Percentiles rank a stretch among this genome's conserved stretches.
Evolutionary conservation across 1,139 yeast species (phyloP).

Genomic region (Blastobotrys buckinghamii): DNA sequence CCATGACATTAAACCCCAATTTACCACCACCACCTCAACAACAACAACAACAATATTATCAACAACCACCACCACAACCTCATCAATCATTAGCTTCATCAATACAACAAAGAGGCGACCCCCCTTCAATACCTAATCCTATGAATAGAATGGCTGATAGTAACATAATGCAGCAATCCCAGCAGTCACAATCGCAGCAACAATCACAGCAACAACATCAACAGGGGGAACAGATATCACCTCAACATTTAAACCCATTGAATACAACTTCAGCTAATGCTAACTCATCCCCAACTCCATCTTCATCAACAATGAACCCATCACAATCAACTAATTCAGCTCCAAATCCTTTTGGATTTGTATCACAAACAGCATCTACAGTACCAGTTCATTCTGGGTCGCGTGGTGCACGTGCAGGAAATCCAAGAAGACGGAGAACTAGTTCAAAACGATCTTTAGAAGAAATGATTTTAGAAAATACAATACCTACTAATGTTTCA

Average conservation of each 20-base stretch:
- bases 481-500: conserved; percentile 23
- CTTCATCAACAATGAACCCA: conserved; percentile 4
- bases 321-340: not conserved
- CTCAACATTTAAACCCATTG: not conserved
- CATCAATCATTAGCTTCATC: not conserved
- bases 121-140: not conserved
- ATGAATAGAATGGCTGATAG: too few relatives aligned
- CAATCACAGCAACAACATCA: too few relatives aligned
- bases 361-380: conserved; percentile 22
- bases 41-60: conserved; percentile 3
- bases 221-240: not conserved
- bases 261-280: not conserved
- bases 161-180: too few relatives aligned
- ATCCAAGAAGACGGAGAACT: conserved; percentile 23
- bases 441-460: conserved; percentile 29
- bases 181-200: too few relatives aligned
- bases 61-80: not conserved
- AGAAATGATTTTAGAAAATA: conserved; percentile 26
- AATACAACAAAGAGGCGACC: not conserved
- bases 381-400: conserved; percentile 18
- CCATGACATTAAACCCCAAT: not conserved
- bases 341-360: conserved; percentile 21
- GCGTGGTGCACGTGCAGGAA: conserved; percentile 12
- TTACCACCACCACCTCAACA: conserved; percentile 9
- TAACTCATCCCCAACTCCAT: not conserved